phyloP scores from a whole-genome alignment of 306 rosid species.

The Rosa rugosa region DNA sequence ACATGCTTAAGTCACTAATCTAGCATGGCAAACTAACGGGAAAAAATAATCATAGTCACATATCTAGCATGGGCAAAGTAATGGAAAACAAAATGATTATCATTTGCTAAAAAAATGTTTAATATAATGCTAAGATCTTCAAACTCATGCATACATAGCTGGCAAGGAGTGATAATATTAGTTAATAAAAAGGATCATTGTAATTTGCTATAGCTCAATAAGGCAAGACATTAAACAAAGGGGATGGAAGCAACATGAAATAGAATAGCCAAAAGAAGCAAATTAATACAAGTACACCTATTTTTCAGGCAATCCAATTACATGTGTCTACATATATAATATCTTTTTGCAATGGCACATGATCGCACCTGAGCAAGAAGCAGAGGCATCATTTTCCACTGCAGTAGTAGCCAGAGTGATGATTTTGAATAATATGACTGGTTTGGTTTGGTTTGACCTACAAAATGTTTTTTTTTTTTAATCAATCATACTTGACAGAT shows the following conservation, averaged over 20 bases:
- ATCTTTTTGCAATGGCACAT: neutral
- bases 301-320: neutral
- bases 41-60: too few species aligned
- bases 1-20: too few species aligned
- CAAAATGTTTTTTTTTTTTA: conserved; percentile 3
- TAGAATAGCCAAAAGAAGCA: neutral
- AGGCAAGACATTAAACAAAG: neutral
- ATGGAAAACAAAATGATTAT: too few species aligned
- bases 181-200: conserved; percentile 6
- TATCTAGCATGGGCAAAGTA: too few species aligned
- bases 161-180: neutral
- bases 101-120: too few species aligned
- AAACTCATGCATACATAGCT: neutral
- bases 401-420: conserved; percentile 7
- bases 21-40: too few species aligned
- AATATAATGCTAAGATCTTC: neutral
- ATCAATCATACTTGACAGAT: neutral
- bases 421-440: conserved; percentile 9
- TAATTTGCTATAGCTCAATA: neutral
- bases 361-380: conserved; percentile 8
- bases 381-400: conserved; percentile 1
- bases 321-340: neutral
- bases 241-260: neutral
- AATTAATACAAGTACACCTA: neutral
- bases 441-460: conserved; percentile 9